phyloP scores from a whole-genome alignment of 2,329 filamentous ascomycete genomes.

The Blumeria hordei region DNA sequence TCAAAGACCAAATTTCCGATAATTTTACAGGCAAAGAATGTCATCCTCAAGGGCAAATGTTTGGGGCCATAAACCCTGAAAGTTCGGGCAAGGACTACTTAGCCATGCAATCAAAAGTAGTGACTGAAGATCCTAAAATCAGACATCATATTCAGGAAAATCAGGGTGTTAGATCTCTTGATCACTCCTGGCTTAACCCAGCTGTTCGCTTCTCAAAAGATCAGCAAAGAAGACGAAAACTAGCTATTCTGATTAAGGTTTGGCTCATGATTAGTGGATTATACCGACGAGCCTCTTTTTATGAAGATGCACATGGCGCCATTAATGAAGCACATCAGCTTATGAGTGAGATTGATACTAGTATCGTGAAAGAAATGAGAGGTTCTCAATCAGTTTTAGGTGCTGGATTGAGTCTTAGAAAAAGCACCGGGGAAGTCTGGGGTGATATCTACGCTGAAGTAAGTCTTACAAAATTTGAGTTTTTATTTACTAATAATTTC shows the following conservation, averaged over 20 bases:
- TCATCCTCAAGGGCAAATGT: too few relatives aligned
- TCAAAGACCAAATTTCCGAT: too few relatives aligned
- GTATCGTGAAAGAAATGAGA: slow-evolving; percentile 35
- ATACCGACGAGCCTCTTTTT: slow-evolving; percentile 60
- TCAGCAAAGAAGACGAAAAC: slow-evolving; percentile 25
- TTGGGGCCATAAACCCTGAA: too few relatives aligned
- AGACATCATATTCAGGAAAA: neutral
- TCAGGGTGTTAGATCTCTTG: neutral
- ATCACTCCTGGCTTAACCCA: slow-evolving; percentile 5
- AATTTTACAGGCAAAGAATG: too few relatives aligned
- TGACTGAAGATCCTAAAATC: neutral
- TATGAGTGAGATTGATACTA: slow-evolving; percentile 43
- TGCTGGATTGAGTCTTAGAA: slow-evolving; percentile 54
- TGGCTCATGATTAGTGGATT: slow-evolving; percentile 82
- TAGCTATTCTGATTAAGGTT: slow-evolving; percentile 41
- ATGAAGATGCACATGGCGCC: slow-evolving; percentile 57
- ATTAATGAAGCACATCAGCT: slow-evolving; percentile 62
- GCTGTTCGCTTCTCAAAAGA: slow-evolving; percentile 25
- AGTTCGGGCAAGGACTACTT: too few relatives aligned
- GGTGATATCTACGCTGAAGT: slow-evolving; percentile 67
- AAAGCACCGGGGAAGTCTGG: slow-evolving; percentile 64
- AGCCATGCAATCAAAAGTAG: neutral
- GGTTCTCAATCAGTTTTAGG: slow-evolving; percentile 36
- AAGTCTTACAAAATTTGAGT: slow-evolving; percentile 15
- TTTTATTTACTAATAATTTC: slow-evolving; percentile 11